Evolutionary conservation across 2,329 filamentous ascomycete species (phyloP).

Genomic region (Curvularia sp.): DNA sequence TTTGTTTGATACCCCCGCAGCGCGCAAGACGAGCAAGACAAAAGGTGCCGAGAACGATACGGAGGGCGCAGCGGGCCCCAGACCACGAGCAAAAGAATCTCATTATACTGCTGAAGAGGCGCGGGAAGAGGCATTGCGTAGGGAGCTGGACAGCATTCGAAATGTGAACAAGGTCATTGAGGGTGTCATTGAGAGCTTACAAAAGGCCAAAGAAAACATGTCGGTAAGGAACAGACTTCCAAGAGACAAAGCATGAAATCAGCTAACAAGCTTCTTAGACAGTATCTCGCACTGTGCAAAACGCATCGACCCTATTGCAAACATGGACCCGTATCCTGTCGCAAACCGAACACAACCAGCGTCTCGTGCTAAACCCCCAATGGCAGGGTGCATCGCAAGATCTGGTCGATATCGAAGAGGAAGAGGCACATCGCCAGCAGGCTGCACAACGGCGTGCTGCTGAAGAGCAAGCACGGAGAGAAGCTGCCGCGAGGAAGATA

Average conservation of each 20-base stretch:
- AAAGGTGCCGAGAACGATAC: slow-evolving; percentile 37
- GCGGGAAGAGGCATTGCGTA: slow-evolving; percentile 75
- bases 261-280: slow-evolving; percentile 60
- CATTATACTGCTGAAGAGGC: slow-evolving; percentile 69
- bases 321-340: slow-evolving; percentile 96
- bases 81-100: slow-evolving; percentile 55
- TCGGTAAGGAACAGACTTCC: slow-evolving; percentile 59
- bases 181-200: slow-evolving; percentile 73
- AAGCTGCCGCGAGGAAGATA: slow-evolving; percentile 66
- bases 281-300: slow-evolving; percentile 82
- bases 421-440: slow-evolving; percentile 74
- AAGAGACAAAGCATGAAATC: not conserved
- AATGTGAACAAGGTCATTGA: slow-evolving; percentile 90
- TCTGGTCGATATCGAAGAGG: slow-evolving; percentile 78
- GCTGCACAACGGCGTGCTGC: slow-evolving; percentile 77
- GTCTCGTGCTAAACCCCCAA: slow-evolving; percentile 82
- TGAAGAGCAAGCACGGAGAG: slow-evolving; percentile 79
- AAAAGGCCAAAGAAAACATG: slow-evolving; percentile 79
- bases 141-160: slow-evolving; percentile 81
- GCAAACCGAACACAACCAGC: slow-evolving; percentile 96
- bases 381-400: slow-evolving; percentile 93
- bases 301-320: slow-evolving; percentile 86
- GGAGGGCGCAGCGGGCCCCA: slow-evolving; percentile 51
- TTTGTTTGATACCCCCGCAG: slow-evolving; percentile 64
- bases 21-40: slow-evolving; percentile 48